Evolutionary conservation across 2,329 filamentous ascomycete species (phyloP).

Genomic region (Zasmidium cellare): DNA sequence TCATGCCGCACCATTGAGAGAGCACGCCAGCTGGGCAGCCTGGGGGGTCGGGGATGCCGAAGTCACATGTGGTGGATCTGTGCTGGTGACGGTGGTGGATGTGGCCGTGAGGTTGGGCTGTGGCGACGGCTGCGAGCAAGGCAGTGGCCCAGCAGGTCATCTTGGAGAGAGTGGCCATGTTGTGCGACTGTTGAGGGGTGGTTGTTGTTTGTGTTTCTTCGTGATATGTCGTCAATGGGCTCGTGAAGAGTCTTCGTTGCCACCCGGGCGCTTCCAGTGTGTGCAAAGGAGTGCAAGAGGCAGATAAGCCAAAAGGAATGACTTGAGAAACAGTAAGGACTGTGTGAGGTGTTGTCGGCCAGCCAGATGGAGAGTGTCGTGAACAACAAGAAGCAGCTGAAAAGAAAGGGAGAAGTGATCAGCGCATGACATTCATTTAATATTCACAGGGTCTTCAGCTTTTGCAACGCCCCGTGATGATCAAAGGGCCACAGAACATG

Average conservation of each 20-base stretch:
- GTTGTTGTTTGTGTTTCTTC: neutral
- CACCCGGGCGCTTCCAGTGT: neutral
- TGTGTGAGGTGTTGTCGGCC: neutral
- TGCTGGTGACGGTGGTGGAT: neutral
- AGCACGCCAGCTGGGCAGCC: slow-evolving; percentile 6
- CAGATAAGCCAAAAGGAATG: neutral
- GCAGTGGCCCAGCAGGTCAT: neutral
- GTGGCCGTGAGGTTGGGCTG: neutral
- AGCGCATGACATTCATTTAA: neutral
- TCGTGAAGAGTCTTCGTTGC: neutral
- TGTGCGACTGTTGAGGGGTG: neutral
- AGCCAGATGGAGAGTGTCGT: neutral
- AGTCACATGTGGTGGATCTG: neutral
- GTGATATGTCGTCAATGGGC: neutral
- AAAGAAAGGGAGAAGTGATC: neutral
- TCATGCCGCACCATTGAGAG: slow-evolving; percentile 17
- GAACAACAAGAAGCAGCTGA: neutral
- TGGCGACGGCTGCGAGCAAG: neutral
- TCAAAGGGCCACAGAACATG: neutral
- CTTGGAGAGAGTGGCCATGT: neutral
- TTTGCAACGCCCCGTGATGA: neutral
- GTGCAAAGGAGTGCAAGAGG: neutral
- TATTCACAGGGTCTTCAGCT: neutral
- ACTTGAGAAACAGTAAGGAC: neutral
- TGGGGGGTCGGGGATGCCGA: slow-evolving; percentile 1